phyloP scores from a whole-genome alignment of 2,329 filamentous ascomycete genomes.

The Madurella fahalii region DNA sequence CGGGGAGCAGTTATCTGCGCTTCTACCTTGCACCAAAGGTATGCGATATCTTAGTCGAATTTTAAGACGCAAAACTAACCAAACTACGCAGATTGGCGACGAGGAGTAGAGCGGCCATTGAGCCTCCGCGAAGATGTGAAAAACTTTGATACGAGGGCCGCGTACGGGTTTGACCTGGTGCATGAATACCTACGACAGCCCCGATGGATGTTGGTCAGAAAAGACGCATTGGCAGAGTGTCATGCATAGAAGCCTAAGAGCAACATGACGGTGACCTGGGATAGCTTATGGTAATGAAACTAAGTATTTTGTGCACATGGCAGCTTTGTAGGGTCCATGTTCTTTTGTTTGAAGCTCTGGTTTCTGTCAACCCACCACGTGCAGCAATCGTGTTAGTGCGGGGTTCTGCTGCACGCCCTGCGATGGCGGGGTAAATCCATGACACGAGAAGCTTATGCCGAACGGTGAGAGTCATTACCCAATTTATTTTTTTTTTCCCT shows the following conservation, averaged over 20 bases:
- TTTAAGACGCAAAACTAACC: slow-evolving; percentile 17
- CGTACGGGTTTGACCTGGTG: slow-evolving; percentile 9
- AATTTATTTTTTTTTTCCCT: slow-evolving; percentile 3
- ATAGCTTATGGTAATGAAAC: slow-evolving; percentile 16
- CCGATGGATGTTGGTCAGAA: slow-evolving; percentile 2
- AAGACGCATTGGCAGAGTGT: slow-evolving; percentile 6
- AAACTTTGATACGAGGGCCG: slow-evolving; percentile 12
- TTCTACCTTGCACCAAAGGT: slow-evolving; percentile 99
- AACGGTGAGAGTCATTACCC: background rate
- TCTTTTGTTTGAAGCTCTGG: too few species aligned
- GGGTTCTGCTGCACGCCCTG: background rate
- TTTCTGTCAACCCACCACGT: background rate
- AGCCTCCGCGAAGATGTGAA: background rate
- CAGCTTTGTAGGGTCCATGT: too few species aligned
- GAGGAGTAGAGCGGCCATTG: slow-evolving; percentile 31
- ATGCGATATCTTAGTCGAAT: slow-evolving; percentile 28
- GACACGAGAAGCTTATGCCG: background rate
- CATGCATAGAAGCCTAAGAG: background rate
- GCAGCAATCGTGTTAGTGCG: background rate
- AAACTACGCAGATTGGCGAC: slow-evolving; percentile 33
- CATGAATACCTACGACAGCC: slow-evolving; percentile 13
- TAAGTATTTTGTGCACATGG: background rate
- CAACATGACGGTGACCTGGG: slow-evolving; percentile 10
- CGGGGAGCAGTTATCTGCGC: slow-evolving; percentile 80
- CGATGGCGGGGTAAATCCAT: slow-evolving; percentile 14